These are phyloP conservation scores for Mucor circinelloides DNA, from an alignment of 371 early-diverging fungal genomes.

Conservation along the genomic window DNA sequence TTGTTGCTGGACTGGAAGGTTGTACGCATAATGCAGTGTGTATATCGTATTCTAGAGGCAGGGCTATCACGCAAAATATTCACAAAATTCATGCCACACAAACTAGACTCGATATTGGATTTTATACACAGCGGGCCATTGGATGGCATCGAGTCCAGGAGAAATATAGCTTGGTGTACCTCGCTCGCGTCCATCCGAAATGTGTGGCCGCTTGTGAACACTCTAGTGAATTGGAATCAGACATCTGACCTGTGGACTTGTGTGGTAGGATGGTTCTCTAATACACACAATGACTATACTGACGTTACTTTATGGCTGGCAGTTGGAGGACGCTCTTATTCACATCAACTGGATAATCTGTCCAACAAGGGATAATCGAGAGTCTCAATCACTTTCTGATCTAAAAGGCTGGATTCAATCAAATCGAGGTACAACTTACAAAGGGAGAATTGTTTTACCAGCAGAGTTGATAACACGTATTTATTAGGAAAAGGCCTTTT, in stretches of 20 bases:
- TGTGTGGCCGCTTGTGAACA: not conserved
- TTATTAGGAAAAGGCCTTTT: not conserved
- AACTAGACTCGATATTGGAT: not conserved
- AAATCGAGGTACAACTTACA: not conserved
- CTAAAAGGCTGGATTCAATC: constrained; percentile 17
- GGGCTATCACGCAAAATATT: not conserved
- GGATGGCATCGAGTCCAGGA: not conserved
- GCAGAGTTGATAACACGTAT: not conserved
- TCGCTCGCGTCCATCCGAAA: not conserved
- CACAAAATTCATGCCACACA: not conserved
- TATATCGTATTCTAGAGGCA: not conserved
- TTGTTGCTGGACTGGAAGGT: constrained; percentile 10
- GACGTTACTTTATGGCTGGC: too few relatives aligned
- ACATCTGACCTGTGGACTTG: constrained; percentile 8
- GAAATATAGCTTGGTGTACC: constrained; percentile 16
- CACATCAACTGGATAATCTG: constrained; percentile 20
- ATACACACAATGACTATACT: not conserved
- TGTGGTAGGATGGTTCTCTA: constrained; percentile 3
- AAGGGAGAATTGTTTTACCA: not conserved
- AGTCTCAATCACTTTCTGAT: constrained; percentile 8
- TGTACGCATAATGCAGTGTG: not conserved
- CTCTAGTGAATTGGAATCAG: constrained; percentile 8
- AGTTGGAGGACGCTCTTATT: constrained; percentile 12
- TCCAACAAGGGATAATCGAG: constrained; percentile 14
- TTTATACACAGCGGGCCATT: constrained; percentile 1